Evolutionary conservation across 2,329 filamentous ascomycete genomes (phyloP).

Genomic region (Clonostachys rhizophaga): DNA sequence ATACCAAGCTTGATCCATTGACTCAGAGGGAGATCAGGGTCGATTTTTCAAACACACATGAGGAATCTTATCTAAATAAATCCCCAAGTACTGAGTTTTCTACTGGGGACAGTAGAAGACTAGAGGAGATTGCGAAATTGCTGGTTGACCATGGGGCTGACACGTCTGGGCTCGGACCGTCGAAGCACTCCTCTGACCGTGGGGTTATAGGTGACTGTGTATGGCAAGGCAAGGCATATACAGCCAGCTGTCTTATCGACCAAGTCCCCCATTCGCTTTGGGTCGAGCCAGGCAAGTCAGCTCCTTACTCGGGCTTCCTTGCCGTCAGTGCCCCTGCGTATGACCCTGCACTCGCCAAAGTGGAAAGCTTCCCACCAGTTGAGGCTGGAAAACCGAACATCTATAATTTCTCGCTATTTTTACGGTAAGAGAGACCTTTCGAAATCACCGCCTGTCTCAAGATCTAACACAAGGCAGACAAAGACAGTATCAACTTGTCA

Average conservation of each 20-base stretch:
- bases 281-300: background rate
- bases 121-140: background rate
- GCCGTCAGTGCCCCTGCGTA: background rate
- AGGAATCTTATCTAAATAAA: background rate
- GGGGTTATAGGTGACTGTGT: background rate
- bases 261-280: background rate
- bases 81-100: background rate
- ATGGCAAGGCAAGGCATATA: background rate
- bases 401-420: background rate
- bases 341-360: background rate
- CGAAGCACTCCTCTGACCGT: background rate
- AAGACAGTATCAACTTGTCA: background rate
- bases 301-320: background rate
- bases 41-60: background rate
- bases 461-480: background rate
- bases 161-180: background rate
- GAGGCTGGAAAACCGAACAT: background rate
- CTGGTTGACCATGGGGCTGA: background rate
- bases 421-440: background rate
- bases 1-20: background rate
- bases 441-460: too few species aligned
- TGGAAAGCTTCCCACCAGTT: background rate
- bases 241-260: background rate
- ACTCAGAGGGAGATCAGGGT: background rate
- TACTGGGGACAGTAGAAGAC: background rate